Evolutionary conservation across 192 early-diverging fungal species (phyloP).

Genomic region (Gonapodya prolifera): DNA sequence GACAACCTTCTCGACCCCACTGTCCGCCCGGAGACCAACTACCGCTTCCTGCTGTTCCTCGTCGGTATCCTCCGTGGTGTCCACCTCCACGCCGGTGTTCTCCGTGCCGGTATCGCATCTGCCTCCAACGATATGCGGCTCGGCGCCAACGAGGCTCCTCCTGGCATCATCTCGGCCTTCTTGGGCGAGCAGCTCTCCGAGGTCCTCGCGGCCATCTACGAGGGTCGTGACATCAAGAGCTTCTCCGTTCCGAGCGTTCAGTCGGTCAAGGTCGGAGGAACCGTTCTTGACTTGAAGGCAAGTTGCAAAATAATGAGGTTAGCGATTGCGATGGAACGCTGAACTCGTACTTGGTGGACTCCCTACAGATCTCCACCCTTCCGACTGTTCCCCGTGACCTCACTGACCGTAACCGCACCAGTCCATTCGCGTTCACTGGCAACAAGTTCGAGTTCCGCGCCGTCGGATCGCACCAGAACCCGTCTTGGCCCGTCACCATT

Average conservation of each 20-base stretch:
- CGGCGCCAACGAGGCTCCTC: conserved; percentile 96
- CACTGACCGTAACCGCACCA: conserved; percentile 99
- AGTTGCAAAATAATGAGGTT: too few species aligned
- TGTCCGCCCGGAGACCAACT: conserved; percentile 92
- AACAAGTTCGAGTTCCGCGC: conserved; percentile 99
- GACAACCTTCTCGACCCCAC: conserved; percentile 96
- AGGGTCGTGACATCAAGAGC: conserved; percentile 35
- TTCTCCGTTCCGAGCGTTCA: conserved; percentile 81
- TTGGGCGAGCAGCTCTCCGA: conserved; percentile 93
- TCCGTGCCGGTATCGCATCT: conserved; percentile 84
- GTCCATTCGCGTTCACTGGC: conserved; percentile 97
- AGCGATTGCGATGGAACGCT: neutral
- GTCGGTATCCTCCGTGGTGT: conserved; percentile 84
- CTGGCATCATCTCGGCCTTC: conserved; percentile 94
- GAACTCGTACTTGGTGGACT: neutral
- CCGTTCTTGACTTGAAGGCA: conserved; percentile 88
- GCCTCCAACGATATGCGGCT: conserved; percentile 97
- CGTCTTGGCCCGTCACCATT: conserved; percentile 88
- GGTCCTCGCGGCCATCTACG: conserved; percentile 42
- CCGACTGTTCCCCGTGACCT: conserved; percentile 88
- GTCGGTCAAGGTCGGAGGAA: conserved; percentile 88
- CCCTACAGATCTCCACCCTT: conserved; percentile 40
- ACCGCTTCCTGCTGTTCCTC: conserved; percentile 92
- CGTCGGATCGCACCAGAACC: conserved; percentile 94
- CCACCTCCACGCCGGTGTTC: conserved; percentile 78